Evolutionary conservation across 257 asterid species (phyloP).

Genomic region (Primulina tabacum): DNA sequence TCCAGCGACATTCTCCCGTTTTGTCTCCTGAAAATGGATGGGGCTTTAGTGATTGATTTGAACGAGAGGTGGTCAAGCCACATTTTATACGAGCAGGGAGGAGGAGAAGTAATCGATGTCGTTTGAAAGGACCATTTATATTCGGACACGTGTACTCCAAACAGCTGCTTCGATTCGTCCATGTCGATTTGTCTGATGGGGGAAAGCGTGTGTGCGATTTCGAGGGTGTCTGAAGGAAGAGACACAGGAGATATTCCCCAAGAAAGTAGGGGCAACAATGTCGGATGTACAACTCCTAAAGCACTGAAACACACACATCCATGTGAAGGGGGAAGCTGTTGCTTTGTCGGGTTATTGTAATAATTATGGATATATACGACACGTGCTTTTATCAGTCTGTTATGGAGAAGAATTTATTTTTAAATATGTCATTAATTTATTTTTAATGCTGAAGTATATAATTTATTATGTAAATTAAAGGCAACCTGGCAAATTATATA

Average conservation of each 20-base stretch:
- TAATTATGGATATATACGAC: slow-evolving; percentile 16
- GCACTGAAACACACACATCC: slow-evolving; percentile 28
- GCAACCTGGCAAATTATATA: too few relatives aligned
- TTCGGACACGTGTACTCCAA: slow-evolving; percentile 17
- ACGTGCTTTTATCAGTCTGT: slow-evolving; percentile 29
- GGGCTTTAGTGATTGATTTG: slow-evolving; percentile 13
- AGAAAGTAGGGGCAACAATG: too few relatives aligned
- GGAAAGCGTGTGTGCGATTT: slow-evolving; percentile 35
- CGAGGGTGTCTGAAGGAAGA: slow-evolving; percentile 20
- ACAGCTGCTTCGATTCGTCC: slow-evolving; percentile 33
- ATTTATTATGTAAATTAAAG: too few relatives aligned
- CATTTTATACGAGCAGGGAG: slow-evolving; percentile 20
- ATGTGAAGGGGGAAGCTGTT: slow-evolving; percentile 41
- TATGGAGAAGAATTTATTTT: too few relatives aligned
- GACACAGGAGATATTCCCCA: too few relatives aligned
- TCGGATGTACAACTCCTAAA: slow-evolving; percentile 20
- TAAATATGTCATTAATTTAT: too few relatives aligned
- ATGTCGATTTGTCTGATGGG: slow-evolving; percentile 26
- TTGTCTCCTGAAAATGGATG: not conserved
- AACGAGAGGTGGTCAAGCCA: slow-evolving; percentile 15
- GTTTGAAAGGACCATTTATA: slow-evolving; percentile 14
- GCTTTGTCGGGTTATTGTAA: slow-evolving; percentile 40
- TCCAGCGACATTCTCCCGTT: slow-evolving; percentile 23
- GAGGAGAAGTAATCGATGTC: not conserved
- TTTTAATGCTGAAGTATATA: too few relatives aligned